A percentile compares a stretch with the other conserved stretches of the same genome.
phyloP scores from a whole-genome alignment of 257 asterid genomes.

The Solanum corneliomulleri region DNA sequence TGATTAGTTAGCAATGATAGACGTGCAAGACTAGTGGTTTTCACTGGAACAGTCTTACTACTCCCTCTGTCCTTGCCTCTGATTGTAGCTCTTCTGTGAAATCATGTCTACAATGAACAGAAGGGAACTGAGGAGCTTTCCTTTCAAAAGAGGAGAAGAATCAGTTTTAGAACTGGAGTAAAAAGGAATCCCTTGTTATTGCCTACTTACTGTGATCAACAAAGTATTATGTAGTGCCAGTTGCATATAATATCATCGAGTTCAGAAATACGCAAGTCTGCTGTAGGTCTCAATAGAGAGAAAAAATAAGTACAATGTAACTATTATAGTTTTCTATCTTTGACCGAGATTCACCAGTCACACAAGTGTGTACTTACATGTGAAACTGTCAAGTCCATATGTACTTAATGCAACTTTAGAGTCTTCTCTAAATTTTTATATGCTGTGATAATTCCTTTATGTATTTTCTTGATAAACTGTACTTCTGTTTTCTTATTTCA shows the following conservation, averaged over 20 bases:
- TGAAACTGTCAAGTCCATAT: not conserved
- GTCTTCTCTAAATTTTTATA: not conserved
- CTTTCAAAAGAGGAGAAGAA: not conserved
- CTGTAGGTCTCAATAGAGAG: not conserved
- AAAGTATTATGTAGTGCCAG: not conserved
- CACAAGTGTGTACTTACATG: not conserved
- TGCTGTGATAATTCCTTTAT: not conserved
- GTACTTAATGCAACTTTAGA: not conserved
- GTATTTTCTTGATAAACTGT: not conserved
- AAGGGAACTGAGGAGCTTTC: not conserved
- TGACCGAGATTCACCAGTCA: not conserved
- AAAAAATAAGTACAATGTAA: not conserved
- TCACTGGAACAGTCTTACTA: not conserved
- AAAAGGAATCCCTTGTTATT: not conserved
- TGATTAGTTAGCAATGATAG: not conserved
- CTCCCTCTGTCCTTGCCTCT: not conserved
- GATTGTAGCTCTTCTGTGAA: not conserved
- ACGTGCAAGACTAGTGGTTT: not conserved
- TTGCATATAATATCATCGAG: not conserved
- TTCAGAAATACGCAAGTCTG: not conserved
- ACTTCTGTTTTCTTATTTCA: not conserved
- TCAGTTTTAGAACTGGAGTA: not conserved
- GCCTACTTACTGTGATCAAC: not conserved
- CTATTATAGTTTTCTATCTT: not conserved
- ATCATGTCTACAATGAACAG: not conserved